A percentile compares a stretch with the other conserved stretches of the same genome.
phyloP scores from a whole-genome alignment of 805 yeast genomes.

The Tetrapisispora nanseiensis region DNA sequence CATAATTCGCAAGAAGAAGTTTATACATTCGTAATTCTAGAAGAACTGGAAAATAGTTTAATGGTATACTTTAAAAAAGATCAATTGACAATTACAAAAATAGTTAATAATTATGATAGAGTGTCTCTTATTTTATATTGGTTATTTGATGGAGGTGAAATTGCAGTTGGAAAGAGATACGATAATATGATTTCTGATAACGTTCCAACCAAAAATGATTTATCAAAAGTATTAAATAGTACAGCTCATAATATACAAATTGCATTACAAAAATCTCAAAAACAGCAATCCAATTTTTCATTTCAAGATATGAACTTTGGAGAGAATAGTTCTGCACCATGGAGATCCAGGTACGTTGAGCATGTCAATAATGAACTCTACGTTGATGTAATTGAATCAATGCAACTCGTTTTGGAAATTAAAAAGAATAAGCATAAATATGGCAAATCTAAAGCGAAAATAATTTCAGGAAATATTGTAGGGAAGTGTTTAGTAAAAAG shows the following conservation, averaged over 20 bases:
- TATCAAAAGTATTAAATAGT: conserved; percentile 29
- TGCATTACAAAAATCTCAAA: conserved; percentile 9
- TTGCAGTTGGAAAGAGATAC: conserved; percentile 59
- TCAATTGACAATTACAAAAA: conserved; percentile 45
- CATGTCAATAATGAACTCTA: conserved; percentile 77
- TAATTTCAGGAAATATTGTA: conserved; percentile 33
- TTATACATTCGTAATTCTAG: conserved; percentile 41
- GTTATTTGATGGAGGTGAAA: conserved; percentile 68
- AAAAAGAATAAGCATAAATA: neutral
- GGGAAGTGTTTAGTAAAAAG: conserved; percentile 60
- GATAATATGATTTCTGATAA: conserved; percentile 50
- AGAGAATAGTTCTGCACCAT: conserved; percentile 40
- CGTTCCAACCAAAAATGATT: conserved; percentile 42
- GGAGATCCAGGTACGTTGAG: conserved; percentile 68
- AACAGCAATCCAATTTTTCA: conserved; percentile 1
- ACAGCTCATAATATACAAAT: conserved; percentile 26
- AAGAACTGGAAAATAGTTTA: conserved; percentile 41
- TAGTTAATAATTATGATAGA: conserved; percentile 63
- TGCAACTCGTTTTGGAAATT: conserved; percentile 40
- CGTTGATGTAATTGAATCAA: conserved; percentile 66
- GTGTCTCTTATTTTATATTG: conserved; percentile 63
- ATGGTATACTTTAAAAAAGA: conserved; percentile 46
- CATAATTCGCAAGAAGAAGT: neutral
- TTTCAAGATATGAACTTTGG: neutral
- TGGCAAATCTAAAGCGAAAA: conserved; percentile 2